Base-by-base conservation (phyloP, 2,329 filamentous ascomycete species). In the Neonectria faginata region DNA sequence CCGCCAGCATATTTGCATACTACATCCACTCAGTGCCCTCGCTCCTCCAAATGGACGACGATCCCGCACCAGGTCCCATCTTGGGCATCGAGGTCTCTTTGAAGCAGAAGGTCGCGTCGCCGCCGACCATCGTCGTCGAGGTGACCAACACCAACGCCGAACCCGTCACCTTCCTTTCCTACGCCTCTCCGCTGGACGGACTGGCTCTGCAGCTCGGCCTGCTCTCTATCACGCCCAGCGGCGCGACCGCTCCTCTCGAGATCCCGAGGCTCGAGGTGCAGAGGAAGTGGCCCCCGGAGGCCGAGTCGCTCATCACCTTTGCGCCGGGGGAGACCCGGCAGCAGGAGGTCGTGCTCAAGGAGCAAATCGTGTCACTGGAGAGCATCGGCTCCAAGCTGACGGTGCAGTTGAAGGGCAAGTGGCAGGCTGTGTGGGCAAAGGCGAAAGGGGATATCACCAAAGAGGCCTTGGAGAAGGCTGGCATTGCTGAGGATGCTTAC, bases 151-250 rank as follows among this genome's bases (percentile, higher is more conserved):
- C 74, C 11, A 76, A 79, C 58, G 67, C 74, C 2, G 60, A 67
- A 5, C 71, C 81, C 1, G 74, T 83, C 57, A 83, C 81, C 1
- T 67, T 84, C 22, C 76, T 84, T 39, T 73, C 70, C 3, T 84
- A 82, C 76, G 74, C 79, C 53, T 81, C 82, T 0, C 82, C 82
- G n/a, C 74, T 84, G n/a, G 82, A 84, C 66, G 73, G 76, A 0
- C 56, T 82, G 16, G 81, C 79, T 0, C 63, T 82, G 50, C 76
- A 79, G 57, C 75, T 83, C 3, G 82, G 82, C 9, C 71, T 81
- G n/a, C 56, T 84, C 5, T 72, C 74, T 36, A 76, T 84, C 65
- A 80, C 75, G 3, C 79, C 78, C 3, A 73, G 76, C 3, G 77
- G 76, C 1, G 73, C 74, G 16, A 69, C 70, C 5, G 42, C 64